Evolutionary conservation across 352 stramenopile genomes (phyloP), one percentile per base, ranked within the genome.

Genomic region (Phytophthora foliorum): DNA sequence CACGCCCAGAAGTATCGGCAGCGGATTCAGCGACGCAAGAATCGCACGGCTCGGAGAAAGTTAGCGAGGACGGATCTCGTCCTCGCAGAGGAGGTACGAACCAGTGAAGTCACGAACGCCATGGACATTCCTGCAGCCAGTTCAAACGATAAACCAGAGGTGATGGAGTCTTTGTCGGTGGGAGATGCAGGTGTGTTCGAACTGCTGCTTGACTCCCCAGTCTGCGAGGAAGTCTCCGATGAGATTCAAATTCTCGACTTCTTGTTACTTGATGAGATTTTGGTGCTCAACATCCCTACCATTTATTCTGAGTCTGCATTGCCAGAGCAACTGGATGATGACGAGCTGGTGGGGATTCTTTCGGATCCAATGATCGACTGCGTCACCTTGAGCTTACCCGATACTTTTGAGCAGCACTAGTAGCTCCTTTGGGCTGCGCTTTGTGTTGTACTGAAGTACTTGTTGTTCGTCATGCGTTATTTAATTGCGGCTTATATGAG

Each of bases 1-100:
- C 63, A 72, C 31, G 63, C 63, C 2, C 63, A 71, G 31, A 71
- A 71, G 48, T 71, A 71, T 55, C 55, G 63, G 3, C 55, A 63
- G 6, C 55, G 55, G 6, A 58, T 67, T 41, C 42, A 63, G 41
- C 42, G 55, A 2, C 55, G 21, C 16, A 22, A 24, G 1, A 27
- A 29, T 6, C 44, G 31, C 14, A 24, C 9, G 8, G 6, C 11
- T 7, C n/a, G 50, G 22, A 50, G 21, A 16, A 8, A 3, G 42
- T 7, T n/a, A 21, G 14, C 2, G 19, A 38, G 10, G 32, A 38
- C 32, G 32, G 13, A 38, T 13, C 32, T 38, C 32, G 32, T 38
- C 13, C 32, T 17, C 13, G 6, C 41, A 17, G 6, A 45, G 39
- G 17, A 22, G 16, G 25, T 17, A 13, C 39, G 29, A 41, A 29